Percentiles rank a stretch among this genome's conserved stretches.
Conservation (phyloP, 169 alveolate species). For the Plasmodium knowlesi region DNA sequence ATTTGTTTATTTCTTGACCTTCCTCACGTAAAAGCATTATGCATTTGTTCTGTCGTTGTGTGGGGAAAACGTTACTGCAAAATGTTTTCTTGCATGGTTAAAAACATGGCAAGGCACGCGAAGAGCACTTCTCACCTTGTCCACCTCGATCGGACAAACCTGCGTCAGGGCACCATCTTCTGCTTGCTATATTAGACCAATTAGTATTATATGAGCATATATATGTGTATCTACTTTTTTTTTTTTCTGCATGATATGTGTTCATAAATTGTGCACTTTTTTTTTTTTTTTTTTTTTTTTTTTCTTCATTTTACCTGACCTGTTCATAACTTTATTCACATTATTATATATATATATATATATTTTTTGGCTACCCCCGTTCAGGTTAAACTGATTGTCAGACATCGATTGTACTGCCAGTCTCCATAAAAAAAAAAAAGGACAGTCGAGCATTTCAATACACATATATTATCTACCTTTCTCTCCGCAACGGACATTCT, state of each 20-base stretch:
- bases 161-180: not conserved
- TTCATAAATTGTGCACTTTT: not conserved
- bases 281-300: too few relatives aligned
- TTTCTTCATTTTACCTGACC: not conserved
- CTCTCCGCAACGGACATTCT: not conserved
- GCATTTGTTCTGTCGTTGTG: not conserved
- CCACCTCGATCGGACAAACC: not conserved
- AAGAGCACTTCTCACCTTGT: not conserved
- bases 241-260: not conserved
- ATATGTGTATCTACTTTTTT: too few relatives aligned
- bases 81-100: not conserved
- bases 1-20: not conserved
- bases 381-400: conserved; percentile 76
- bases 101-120: not conserved
- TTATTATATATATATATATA: too few relatives aligned
- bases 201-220: not conserved
- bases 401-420: conserved; percentile 77
- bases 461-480: not conserved
- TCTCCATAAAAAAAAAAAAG: conserved; percentile 64
- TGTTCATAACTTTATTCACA: not conserved
- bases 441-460: not conserved
- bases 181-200: not conserved
- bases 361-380: not conserved
- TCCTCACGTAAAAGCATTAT: not conserved
- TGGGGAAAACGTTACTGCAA: not conserved